Evolutionary conservation across 495 filamentous ascomycete genomes (phyloP).

Genomic region (Aspergillus sclerotioniger): DNA sequence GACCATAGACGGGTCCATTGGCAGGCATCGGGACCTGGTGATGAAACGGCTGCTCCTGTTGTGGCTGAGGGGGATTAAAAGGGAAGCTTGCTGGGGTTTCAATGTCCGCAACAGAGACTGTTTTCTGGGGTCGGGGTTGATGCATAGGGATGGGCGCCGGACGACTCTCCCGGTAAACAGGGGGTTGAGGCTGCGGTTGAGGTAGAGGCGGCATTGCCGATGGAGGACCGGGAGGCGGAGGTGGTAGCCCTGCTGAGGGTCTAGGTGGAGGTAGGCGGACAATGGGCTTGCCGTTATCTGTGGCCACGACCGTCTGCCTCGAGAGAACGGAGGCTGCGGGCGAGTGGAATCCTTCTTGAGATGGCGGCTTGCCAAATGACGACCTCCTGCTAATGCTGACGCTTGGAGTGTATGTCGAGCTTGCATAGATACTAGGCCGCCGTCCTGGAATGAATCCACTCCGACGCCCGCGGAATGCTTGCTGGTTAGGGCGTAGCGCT

Average conservation of each 20-base stretch:
- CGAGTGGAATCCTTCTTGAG: conserved; percentile 72
- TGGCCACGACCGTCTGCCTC: conserved; percentile 53
- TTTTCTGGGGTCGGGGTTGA: conserved; percentile 92
- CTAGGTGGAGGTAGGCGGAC: conserved; percentile 78
- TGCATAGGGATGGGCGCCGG: conserved; percentile 82
- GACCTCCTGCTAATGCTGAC: conserved; percentile 88
- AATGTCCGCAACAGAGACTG: conserved; percentile 91
- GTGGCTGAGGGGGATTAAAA: conserved; percentile 70
- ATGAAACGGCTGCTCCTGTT: conserved; percentile 81
- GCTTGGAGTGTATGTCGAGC: conserved; percentile 85
- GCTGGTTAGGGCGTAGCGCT: conserved; percentile 88
- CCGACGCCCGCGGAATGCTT: conserved; percentile 68
- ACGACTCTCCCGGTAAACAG: conserved; percentile 74
- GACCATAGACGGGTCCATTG: conserved; percentile 53
- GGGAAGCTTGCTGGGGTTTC: conserved; percentile 75
- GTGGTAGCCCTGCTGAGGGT: conserved; percentile 32
- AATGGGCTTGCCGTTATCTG: conserved; percentile 68
- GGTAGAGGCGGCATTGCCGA: conserved; percentile 16
- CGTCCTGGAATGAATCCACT: conserved; percentile 68
- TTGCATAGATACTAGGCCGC: conserved; percentile 77
- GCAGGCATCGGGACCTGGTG: conserved; percentile 79
- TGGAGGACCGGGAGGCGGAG: conserved; percentile 25
- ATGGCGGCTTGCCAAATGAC: conserved; percentile 73
- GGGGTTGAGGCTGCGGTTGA: conserved; percentile 59
- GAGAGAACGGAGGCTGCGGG: conserved; percentile 75